These are phyloP conservation scores for Endothia cerciana DNA, from an alignment of 2,329 filamentous ascomycete genomes.

Conservation along the genomic window DNA sequence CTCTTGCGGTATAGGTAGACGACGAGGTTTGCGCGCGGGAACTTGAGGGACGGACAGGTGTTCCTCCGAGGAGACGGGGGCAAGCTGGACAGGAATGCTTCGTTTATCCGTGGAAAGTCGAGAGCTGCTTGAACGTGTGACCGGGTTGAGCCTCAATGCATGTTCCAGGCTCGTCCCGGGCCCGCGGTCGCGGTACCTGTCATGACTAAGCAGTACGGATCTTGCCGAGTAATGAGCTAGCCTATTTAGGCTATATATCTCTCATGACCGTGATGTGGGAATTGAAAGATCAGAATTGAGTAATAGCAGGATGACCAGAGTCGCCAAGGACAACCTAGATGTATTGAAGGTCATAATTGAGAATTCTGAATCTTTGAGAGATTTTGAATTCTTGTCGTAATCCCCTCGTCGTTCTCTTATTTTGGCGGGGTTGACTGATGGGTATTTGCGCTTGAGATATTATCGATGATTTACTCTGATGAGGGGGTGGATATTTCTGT, in stretches of 20 bases:
- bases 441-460: background rate
- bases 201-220: constrained; percentile 7
- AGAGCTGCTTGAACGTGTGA: background rate
- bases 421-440: too few relatives aligned
- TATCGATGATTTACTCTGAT: too few relatives aligned
- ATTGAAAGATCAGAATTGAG: too few relatives aligned
- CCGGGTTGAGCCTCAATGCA: constrained; percentile 14
- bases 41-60: background rate
- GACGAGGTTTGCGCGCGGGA: background rate
- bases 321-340: too few relatives aligned
- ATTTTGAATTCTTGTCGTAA: too few relatives aligned
- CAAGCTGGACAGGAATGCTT: background rate
- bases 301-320: too few relatives aligned
- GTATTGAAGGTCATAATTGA: too few relatives aligned
- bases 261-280: too few relatives aligned
- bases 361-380: too few relatives aligned
- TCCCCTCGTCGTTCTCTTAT: too few relatives aligned
- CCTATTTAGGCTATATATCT: background rate
- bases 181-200: background rate
- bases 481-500: too few relatives aligned
- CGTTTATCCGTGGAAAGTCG: background rate
- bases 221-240: background rate
- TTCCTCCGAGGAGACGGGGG: background rate
- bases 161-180: constrained; percentile 14
- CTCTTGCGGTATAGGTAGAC: background rate